Evolutionary conservation across 495 filamentous ascomycete species (phyloP).

Genomic region (Daldinia vernicosa): DNA sequence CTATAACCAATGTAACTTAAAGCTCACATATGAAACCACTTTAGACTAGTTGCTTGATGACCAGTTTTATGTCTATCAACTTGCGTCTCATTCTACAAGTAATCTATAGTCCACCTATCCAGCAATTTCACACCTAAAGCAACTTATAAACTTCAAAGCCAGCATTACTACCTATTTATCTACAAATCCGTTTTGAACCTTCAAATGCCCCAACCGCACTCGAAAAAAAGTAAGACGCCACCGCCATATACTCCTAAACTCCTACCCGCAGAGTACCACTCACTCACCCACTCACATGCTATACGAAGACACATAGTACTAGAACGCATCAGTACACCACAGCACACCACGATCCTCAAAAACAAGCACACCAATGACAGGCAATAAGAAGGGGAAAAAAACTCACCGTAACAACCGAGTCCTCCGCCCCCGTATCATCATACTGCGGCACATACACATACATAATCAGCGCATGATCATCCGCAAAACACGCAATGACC

Average conservation of each 20-base stretch:
- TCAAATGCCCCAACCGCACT: background rate
- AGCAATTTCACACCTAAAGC: background rate
- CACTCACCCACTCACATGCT: conserved; percentile 22
- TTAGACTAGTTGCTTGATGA: background rate
- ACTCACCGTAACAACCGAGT: conserved; percentile 81
- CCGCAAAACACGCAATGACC: conserved; percentile 85
- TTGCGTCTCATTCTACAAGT: background rate
- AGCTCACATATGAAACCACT: no score
- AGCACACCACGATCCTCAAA: no score
- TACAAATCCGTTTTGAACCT: background rate
- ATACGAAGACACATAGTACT: conserved; percentile 50
- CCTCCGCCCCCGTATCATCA: conserved; percentile 70
- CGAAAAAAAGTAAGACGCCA: background rate
- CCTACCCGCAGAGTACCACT: background rate
- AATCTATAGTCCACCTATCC: background rate
- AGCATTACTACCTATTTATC: background rate
- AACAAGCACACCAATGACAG: background rate
- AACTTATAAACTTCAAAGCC: no score
- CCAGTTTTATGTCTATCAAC: background rate
- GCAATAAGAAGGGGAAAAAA: background rate
- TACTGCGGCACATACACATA: conserved; percentile 88
- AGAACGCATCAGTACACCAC: conserved; percentile 7
- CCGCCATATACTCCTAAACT: background rate
- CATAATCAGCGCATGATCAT: conserved; percentile 85
- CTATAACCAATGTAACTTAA: no score